Conservation (phyloP, 495 filamentous ascomycete species). For the Xylaria sp. region DNA sequence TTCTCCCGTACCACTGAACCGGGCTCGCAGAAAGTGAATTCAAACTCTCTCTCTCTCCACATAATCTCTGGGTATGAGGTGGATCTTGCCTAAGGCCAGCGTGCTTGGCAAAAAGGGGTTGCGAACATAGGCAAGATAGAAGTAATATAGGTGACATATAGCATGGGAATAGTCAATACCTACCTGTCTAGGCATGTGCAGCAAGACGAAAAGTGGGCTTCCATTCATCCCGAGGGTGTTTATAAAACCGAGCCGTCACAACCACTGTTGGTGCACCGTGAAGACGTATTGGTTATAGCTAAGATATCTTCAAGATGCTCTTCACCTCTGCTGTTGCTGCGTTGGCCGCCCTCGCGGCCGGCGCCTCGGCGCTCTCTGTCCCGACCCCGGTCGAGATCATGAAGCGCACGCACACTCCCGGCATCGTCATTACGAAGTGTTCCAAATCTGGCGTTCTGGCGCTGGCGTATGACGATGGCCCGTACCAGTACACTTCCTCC, state of each 20-base stretch:
- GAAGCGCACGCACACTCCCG: slow-evolving; percentile 46
- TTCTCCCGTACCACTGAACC: background rate
- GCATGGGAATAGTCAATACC: background rate
- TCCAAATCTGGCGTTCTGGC: slow-evolving; percentile 50
- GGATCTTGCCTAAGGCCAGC: background rate
- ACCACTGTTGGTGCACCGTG: background rate
- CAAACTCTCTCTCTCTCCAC: background rate
- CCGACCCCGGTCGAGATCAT: slow-evolving; percentile 45
- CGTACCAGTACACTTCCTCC: slow-evolving; percentile 55
- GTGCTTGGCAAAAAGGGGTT: background rate
- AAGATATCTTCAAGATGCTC: slow-evolving; percentile 36
- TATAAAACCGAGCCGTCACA: background rate
- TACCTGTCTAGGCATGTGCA: background rate
- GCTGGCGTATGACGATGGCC: slow-evolving; percentile 77
- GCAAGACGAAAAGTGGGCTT: background rate
- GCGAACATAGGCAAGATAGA: slow-evolving; percentile 6
- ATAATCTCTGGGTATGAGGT: background rate
- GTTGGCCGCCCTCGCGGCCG: slow-evolving; percentile 41
- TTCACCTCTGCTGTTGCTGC: slow-evolving; percentile 36
- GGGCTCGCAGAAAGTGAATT: background rate
- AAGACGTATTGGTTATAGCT: background rate
- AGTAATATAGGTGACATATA: slow-evolving; percentile 1
- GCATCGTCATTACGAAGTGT: slow-evolving; percentile 52
- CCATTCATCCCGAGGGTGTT: background rate
- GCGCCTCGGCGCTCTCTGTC: slow-evolving; percentile 41